These are phyloP conservation scores for Raffaelea ambrosiae DNA, from an alignment of 2,329 filamentous ascomycete species.

Conservation along the genomic window DNA sequence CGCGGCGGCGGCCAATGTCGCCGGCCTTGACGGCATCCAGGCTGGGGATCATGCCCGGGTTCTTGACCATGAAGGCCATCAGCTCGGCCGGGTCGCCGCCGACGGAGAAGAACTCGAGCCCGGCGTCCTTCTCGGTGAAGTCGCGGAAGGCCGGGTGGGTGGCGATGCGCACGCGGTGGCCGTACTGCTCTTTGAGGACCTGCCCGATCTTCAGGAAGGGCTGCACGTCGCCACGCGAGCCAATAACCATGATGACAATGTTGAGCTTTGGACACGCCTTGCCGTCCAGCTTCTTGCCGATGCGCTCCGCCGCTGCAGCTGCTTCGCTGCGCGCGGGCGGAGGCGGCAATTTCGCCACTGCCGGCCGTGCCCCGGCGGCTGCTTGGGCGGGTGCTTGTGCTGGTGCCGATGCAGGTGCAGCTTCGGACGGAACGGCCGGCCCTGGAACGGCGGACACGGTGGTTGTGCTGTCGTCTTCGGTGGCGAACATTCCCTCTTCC, in stretches of 20 bases:
- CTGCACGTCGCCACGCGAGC: conserved; percentile 71
- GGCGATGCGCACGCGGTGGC: conserved; percentile 68
- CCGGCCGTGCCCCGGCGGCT: conserved; percentile 14
- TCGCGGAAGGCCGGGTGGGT: conserved; percentile 71
- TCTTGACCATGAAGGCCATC: conserved; percentile 87
- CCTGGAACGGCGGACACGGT: too few species aligned
- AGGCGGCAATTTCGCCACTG: too few species aligned
- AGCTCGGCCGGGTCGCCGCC: conserved; percentile 72
- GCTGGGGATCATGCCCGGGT: conserved; percentile 67
- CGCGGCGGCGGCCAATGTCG: conserved; percentile 59
- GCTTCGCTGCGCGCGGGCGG: too few species aligned
- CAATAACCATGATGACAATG: conserved; percentile 78
- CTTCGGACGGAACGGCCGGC: too few species aligned
- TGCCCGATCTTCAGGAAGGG: conserved; percentile 71
- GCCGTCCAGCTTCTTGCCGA: conserved; percentile 14
- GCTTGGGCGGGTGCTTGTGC: not conserved
- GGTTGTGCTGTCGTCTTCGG: too few species aligned
- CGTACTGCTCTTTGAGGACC: conserved; percentile 60
- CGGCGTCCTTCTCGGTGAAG: conserved; percentile 64
- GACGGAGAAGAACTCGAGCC: conserved; percentile 71
- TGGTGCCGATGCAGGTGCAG: not conserved
- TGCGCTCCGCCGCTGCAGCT: conserved; percentile 13
- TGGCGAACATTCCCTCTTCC: conserved; percentile 1
- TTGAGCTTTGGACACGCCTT: conserved; percentile 49
- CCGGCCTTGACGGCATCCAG: conserved; percentile 64